Conservation (phyloP, 148 eudicot genomes). For the Vaccinium corymbosum region DNA sequence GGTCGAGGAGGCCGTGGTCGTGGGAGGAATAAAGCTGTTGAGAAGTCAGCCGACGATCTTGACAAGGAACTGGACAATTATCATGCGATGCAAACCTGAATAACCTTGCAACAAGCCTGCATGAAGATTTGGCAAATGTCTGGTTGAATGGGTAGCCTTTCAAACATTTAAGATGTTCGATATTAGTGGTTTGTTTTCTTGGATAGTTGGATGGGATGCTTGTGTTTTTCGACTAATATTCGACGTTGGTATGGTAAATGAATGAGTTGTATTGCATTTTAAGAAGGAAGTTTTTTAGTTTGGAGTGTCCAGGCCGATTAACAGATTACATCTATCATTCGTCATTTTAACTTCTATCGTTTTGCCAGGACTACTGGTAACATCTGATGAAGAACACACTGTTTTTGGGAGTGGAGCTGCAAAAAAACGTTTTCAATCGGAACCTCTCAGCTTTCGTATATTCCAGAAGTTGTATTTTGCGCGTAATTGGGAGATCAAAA, state of each 20-base stretch:
- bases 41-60: conserved; percentile 75
- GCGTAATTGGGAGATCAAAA: too few species aligned
- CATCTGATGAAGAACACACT: too few species aligned
- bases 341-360: too few species aligned
- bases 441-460: too few species aligned
- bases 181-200: background rate
- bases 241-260: background rate
- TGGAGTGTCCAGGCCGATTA: too few species aligned
- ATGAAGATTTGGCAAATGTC: too few species aligned
- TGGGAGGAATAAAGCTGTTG: conserved; percentile 43
- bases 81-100: conserved; percentile 71
- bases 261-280: background rate
- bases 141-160: conserved; percentile 7
- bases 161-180: background rate
- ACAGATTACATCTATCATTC: too few species aligned
- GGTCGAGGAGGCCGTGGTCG: conserved; percentile 50
- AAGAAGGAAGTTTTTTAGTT: too few species aligned
- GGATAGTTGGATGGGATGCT: background rate
- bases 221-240: background rate
- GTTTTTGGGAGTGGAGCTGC: too few species aligned
- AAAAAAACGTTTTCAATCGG: too few species aligned
- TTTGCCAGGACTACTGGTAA: too few species aligned
- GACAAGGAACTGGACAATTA: conserved; percentile 86
- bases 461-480: too few species aligned
- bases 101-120: background rate